Conservation (phyloP, 352 stramenopile genomes). For the Globisporangium sylvaticum region DNA sequence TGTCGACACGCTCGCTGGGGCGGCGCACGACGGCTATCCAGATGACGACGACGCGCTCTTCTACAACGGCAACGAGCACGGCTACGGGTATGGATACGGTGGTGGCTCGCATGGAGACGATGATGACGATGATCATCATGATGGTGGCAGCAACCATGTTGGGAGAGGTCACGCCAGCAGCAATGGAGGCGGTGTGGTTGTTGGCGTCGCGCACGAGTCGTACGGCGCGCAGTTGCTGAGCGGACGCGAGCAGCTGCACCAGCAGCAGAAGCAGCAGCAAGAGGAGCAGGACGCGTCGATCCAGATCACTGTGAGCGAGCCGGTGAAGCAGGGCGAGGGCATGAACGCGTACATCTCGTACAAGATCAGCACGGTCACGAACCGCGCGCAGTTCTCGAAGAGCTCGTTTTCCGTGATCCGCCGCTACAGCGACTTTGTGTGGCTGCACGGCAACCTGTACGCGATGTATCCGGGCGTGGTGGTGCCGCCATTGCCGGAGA, state of each 20-base stretch:
- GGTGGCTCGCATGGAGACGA: neutral
- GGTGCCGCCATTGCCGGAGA: slow-evolving; percentile 94
- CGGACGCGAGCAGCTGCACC: slow-evolving; percentile 5
- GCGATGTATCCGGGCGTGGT: slow-evolving; percentile 88
- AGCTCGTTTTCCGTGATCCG: slow-evolving; percentile 89
- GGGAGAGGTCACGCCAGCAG: neutral
- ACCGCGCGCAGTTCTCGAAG: slow-evolving; percentile 78
- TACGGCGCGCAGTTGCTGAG: slow-evolving; percentile 18
- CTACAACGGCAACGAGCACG: slow-evolving; percentile 14
- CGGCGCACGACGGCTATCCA: neutral
- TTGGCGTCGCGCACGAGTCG: slow-evolving; percentile 15
- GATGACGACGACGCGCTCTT: slow-evolving; percentile 19
- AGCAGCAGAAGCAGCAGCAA: slow-evolving; percentile 5
- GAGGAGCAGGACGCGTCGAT: slow-evolving; percentile 31
- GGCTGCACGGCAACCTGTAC: slow-evolving; percentile 90
- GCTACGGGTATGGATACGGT: slow-evolving; percentile 17
- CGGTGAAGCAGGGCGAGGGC: slow-evolving; percentile 94
- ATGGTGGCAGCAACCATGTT: neutral
- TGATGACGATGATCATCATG: neutral
- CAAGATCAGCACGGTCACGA: slow-evolving; percentile 87
- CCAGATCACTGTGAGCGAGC: slow-evolving; percentile 91
- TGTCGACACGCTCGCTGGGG: slow-evolving; percentile 7
- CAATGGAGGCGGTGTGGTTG: neutral
- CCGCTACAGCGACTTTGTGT: slow-evolving; percentile 95
- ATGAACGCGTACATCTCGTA: slow-evolving; percentile 98